Evolutionary conservation across 1,284 basidiomycete genomes (phyloP), one percentile per base, ranked within the genome.

Genomic region (Exobasidium rhododendri): DNA sequence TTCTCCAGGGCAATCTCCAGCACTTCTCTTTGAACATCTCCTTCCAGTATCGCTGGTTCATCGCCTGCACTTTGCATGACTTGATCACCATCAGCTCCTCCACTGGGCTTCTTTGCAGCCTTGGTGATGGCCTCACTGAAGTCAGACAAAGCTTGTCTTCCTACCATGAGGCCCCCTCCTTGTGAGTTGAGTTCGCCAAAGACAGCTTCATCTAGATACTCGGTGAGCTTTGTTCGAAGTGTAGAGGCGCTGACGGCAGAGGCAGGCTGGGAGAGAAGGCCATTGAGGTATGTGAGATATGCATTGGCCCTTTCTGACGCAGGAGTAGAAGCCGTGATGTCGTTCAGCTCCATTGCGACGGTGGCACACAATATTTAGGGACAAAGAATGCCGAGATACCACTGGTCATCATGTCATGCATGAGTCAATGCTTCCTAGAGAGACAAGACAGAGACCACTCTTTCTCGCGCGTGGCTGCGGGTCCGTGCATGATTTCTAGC

Each of bases 111-210:
- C 40, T 82, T 82, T 2, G 43, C 57, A 5, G 57, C 58, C 3
- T 52, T 35, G 14, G 49, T 63, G n/a, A 63, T 46, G 28, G 71
- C 61, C 24, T 69, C 61, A 29, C 68, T 89, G 59, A 93, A 85
- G 77, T 92, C 90, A 20, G 88, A 85, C 30, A 94, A 83, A 32
- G 92, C 87, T 70, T 92, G 90, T 69, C 91, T 85, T 24, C 89
- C 89, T 55, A 91, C 88, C 61, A 94, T 89, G 62, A 92, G 85
- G 46, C 89, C 88, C 50, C 89, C 86, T 66, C 73, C 71, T 0
- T 64, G 64, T 2, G 69, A 64, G 50, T 75, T 73, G 24, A 83
- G 84, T 70, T 92, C 90, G 67, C 89, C 86, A 78, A 89, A 88
- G 59, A 90, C 85, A 62, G 91, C 87, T 68, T 86, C 85, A 66